A percentile compares a stretch with the other conserved stretches of the same genome.
phyloP scores from a whole-genome alignment of 495 filamentous ascomycete genomes.

The Coniosporium apollinis region DNA sequence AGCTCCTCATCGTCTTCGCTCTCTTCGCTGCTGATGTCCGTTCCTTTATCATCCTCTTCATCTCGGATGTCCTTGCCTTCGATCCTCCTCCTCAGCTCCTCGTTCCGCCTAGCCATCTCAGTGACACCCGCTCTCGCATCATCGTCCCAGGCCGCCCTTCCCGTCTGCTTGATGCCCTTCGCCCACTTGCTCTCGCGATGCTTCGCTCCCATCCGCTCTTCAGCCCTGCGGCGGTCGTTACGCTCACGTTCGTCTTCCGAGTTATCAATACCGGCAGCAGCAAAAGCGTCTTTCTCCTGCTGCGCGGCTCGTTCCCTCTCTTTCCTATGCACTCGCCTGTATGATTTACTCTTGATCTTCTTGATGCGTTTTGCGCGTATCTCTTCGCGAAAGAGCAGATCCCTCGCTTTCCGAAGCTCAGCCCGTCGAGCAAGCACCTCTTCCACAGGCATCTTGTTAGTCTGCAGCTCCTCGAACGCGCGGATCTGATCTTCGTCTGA shows the following conservation, averaged over 20 bases:
- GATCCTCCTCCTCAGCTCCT: constrained; percentile 69
- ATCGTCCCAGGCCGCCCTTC: constrained; percentile 25
- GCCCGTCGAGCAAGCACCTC: constrained; percentile 59
- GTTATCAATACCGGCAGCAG: constrained; percentile 47
- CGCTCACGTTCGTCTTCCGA: constrained; percentile 67
- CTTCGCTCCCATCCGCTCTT: constrained; percentile 75
- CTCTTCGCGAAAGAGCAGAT: constrained; percentile 83
- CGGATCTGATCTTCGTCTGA: constrained; percentile 46
- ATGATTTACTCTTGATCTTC: constrained; percentile 95
- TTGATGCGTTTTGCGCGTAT: constrained; percentile 79
- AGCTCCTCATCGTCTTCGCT: constrained; percentile 40
- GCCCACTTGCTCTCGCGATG: constrained; percentile 93
- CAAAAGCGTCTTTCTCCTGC: constrained; percentile 50
- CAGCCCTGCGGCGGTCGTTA: constrained; percentile 62
- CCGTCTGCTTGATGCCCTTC: constrained; percentile 60
- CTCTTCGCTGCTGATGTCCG: constrained; percentile 36
- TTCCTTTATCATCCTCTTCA: constrained; percentile 28
- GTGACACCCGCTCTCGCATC: constrained; percentile 41
- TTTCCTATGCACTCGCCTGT: constrained; percentile 78
- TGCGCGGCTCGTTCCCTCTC: constrained; percentile 58
- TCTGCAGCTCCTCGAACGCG: constrained; percentile 52
- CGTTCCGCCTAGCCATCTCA: constrained; percentile 70
- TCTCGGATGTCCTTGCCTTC: constrained; percentile 49
- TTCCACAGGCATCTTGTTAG: constrained; percentile 45
- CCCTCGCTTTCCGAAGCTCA: constrained; percentile 62